Percentiles rank a stretch among this genome's conserved stretches.
Conservation (phyloP, 441 rosid genomes). For the Euphorbia celastroides region DNA sequence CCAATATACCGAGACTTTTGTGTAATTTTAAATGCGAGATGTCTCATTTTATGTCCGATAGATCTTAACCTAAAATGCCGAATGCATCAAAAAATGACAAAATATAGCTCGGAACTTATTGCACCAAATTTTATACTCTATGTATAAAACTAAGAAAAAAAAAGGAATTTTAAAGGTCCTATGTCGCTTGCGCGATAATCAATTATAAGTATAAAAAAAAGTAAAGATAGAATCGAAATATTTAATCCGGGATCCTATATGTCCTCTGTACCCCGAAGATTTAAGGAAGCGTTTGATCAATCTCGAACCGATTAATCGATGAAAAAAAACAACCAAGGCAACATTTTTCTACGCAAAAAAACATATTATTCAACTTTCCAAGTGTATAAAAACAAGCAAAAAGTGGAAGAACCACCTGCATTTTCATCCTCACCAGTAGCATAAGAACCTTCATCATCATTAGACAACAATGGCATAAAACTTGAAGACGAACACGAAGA, state of each 20-base stretch:
- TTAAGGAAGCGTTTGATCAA: background rate
- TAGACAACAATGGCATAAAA: slow-evolving; percentile 15
- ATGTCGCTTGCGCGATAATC: no score
- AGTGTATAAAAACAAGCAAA: slow-evolving; percentile 60
- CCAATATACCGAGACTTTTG: no score
- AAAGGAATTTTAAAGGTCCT: no score
- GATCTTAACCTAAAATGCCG: no score
- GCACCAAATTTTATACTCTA: no score
- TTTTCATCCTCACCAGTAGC: slow-evolving; percentile 23
- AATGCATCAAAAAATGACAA: no score
- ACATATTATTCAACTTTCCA: slow-evolving; percentile 48
- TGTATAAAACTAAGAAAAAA: no score
- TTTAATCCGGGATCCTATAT: no score
- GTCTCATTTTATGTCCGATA: no score
- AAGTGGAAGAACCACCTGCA: slow-evolving; percentile 30
- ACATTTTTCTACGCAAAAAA: background rate
- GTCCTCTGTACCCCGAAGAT: no score
- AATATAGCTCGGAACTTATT: no score
- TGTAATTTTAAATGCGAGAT: no score
- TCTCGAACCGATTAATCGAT: background rate
- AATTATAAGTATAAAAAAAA: background rate
- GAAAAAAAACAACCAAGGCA: background rate
- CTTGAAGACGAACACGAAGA: slow-evolving; percentile 18
- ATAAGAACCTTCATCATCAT: slow-evolving; percentile 18
- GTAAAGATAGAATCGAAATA: background rate